Base-by-base conservation (phyloP, 78 protist genomes). In the Dictyostelium purpureum region DNA sequence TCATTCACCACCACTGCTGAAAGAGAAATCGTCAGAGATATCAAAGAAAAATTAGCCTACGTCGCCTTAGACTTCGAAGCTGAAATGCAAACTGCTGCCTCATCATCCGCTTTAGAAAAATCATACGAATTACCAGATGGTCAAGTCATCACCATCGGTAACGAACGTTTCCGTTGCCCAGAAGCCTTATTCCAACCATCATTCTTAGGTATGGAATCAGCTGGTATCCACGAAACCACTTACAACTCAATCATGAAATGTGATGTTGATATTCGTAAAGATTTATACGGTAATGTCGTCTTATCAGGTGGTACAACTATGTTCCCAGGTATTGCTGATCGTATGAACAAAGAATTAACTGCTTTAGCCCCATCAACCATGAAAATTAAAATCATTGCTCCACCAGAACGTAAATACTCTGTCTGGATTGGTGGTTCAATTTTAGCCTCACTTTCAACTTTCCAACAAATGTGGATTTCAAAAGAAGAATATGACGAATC, bases 141-240 rank as follows among this genome's bases (percentile, higher is more conserved):
- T 45, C 94, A 96, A 59, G 97, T 88, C 49, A 95, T 91, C 40
- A 70, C 88, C 75, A 71, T 97, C 47, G 97, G 98, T 66, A 83
- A 85, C 87, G 98, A 98, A 96, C 92, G 98, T 42, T 97, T 97
- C 97, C 90, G 96, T 52, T 88, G 96, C 93, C 97, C 98, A 52
- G 99, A 98, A 88, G 98, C 96, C 10, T 96, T 97, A 51, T 98
- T 98, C 98, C 96, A 97, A 89, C 99, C 99, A n/a, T 77, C 96
- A 19, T 63, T 96, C 95, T 54, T 98, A 49, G 99, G 98, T 43
- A 78, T 89, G 89, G 99, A 96, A 77, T 37, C 87, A n/a, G 90
- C 91, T 7, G 99, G 99, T 40, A 40, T 98, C 87, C 99, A 97
- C 93, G 97, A 96, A 88, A 87, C 89, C 93, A 79, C 88, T 24